Percentiles rank a stretch among this genome's conserved stretches.
Conservation (phyloP, 345 rosid genomes). For the Salix caprea region DNA sequence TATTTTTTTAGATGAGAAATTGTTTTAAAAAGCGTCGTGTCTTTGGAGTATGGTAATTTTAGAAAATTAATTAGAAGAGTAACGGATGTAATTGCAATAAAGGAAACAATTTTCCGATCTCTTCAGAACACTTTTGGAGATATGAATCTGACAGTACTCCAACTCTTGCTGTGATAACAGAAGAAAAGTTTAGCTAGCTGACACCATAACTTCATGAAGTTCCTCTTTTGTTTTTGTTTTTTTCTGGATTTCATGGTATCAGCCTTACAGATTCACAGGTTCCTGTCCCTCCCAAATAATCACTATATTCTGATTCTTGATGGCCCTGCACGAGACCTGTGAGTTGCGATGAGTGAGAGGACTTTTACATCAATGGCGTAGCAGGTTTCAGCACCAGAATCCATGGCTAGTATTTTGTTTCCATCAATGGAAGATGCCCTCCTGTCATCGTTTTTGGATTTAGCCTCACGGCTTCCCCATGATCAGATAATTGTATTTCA, state of each 20-base stretch:
- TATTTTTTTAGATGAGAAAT: too few species aligned
- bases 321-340: background rate
- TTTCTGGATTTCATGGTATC: constrained; percentile 5
- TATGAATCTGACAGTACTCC: background rate
- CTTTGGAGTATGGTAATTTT: too few species aligned
- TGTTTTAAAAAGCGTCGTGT: too few species aligned
- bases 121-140: background rate
- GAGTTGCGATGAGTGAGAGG: background rate
- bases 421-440: constrained; percentile 31
- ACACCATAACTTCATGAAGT: background rate
- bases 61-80: background rate
- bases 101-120: background rate
- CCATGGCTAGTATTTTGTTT: constrained; percentile 27
- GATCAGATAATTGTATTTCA: too few species aligned
- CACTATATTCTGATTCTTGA: constrained; percentile 30
- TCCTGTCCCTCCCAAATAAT: constrained; percentile 1
- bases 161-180: background rate
- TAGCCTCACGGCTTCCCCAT: background rate
- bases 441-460: background rate
- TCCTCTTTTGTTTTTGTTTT: background rate
- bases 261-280: background rate
- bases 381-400: constrained; percentile 30
- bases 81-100: background rate
- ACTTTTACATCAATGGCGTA: constrained; percentile 28
- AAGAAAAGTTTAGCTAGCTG: background rate